phyloP scores from a whole-genome alignment of 2,329 filamentous ascomycete species.

The Fusarium sp. region DNA sequence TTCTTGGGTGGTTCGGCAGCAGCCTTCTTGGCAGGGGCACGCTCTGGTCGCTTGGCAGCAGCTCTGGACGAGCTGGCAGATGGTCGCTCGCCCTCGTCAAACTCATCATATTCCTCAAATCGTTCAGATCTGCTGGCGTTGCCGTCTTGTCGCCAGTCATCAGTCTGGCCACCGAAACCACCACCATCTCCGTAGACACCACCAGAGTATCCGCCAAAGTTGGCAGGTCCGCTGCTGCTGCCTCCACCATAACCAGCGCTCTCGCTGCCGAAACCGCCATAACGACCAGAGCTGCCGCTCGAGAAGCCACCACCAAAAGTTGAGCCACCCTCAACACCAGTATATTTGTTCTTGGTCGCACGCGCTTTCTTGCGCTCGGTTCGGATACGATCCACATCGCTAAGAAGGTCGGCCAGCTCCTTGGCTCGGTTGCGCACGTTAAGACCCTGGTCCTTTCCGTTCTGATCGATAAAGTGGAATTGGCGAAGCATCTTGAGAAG shows the following conservation, averaged over 20 bases:
- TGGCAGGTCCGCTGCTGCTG: slow-evolving; percentile 41
- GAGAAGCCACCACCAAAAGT: slow-evolving; percentile 69
- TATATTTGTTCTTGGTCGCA: slow-evolving; percentile 91
- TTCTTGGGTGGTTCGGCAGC: slow-evolving; percentile 75
- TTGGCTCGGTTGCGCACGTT: slow-evolving; percentile 98
- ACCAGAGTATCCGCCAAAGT: slow-evolving; percentile 70
- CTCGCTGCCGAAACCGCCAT: slow-evolving; percentile 93
- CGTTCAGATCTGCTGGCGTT: slow-evolving; percentile 71
- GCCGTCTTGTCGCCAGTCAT: slow-evolving; percentile 72
- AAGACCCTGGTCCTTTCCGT: slow-evolving; percentile 97
- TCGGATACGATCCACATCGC: slow-evolving; percentile 90
- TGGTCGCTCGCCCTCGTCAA: slow-evolving; percentile 76
- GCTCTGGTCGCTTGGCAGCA: slow-evolving; percentile 49
- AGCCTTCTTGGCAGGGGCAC: slow-evolving; percentile 53
- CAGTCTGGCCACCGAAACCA: slow-evolving; percentile 83
- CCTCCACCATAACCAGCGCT: slow-evolving; percentile 72
- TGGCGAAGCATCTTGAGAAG: slow-evolving; percentile 98
- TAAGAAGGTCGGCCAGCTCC: slow-evolving; percentile 91
- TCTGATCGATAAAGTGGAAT: slow-evolving; percentile 95
- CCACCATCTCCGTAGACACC: slow-evolving; percentile 96
- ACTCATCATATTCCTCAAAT: slow-evolving; percentile 98
- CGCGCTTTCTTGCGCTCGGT: slow-evolving; percentile 89
- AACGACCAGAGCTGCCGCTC: slow-evolving; percentile 66
- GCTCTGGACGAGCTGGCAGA: slow-evolving; percentile 60
- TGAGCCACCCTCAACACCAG: slow-evolving; percentile 87